Evolutionary conservation across 371 early-diverging fungal species (phyloP), one percentile per base, ranked within the genome.

Genomic region (Haplosporangium sp.): DNA sequence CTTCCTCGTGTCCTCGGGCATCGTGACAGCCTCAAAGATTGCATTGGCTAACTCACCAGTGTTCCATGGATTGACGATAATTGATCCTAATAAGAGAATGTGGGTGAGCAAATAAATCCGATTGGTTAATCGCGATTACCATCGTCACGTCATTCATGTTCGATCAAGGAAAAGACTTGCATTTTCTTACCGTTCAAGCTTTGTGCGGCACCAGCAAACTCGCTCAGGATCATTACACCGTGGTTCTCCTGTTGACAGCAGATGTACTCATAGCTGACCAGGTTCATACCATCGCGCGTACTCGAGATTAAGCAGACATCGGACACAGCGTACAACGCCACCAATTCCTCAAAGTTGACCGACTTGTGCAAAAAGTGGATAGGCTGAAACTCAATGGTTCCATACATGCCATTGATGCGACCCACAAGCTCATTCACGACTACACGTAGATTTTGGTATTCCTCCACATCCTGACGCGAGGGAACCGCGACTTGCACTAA

Each of bases 221-320:
- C 99, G 61, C 95, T 94, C 46, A 99, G 90, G 59, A 99, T 93
- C 69, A 99, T 86, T 8, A 96, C 96, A 56, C 99, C 99, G 72
- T 99, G 94, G 40, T 88, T 91, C 48, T 95, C 88, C 74, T 94
- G 90, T 82, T 99, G 99, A 69, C 95, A 95, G 13, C 97, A 94
- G 70, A 99, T 95, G 82, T 99, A 99, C 85, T 99, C 99, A 82
- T 99, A 93, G 23, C 97, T 94, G 38, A 98, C 99, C 71, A 99
- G 81, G 86, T 99, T 99, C 99, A 99, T 99, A 58, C 99, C 99
- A 83, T 99, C 99, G 46, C 99, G 91, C 3, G 99, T 95, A 29
- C 98, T 98, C 38, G 99, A 95, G 20, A 99, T 93, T 48, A 99
- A 82, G 73, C 99, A 98, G 13, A 94, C 97, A 84, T 99, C 99